Percentiles rank a stretch among this genome's conserved stretches.
These are phyloP conservation scores for Nicotiana otophora DNA, from an alignment of 257 asterid species.

Conservation along the genomic window DNA sequence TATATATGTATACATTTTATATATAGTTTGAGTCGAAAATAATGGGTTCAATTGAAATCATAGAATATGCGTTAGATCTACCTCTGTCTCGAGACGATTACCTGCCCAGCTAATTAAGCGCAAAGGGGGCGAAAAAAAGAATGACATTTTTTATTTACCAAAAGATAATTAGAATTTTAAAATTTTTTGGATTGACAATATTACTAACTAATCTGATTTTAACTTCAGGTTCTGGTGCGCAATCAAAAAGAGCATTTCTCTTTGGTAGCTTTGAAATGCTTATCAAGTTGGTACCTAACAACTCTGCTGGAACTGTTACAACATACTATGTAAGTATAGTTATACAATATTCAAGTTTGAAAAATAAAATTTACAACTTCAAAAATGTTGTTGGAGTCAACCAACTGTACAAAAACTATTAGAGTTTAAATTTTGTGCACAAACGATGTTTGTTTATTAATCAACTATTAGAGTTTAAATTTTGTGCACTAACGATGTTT, in stretches of 20 bases:
- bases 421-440: too few relatives aligned
- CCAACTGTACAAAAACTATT: not conserved
- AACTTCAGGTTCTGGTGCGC: conserved; percentile 54
- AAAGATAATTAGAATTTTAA: not conserved
- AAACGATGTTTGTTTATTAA: not conserved
- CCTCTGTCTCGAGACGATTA: too few relatives aligned
- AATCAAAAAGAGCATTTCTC: conserved; percentile 47
- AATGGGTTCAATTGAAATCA: too few relatives aligned
- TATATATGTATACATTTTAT: too few relatives aligned
- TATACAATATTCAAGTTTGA: not conserved
- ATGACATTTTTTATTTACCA: too few relatives aligned
- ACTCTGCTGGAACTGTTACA: conserved; percentile 81
- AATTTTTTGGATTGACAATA: not conserved
- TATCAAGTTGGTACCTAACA: conserved; percentile 56
- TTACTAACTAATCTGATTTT: not conserved
- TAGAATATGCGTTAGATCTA: not conserved
- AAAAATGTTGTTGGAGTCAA: too few relatives aligned
- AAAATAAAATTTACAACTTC: too few relatives aligned
- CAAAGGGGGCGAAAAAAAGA: too few relatives aligned
- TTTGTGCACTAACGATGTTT: not conserved
- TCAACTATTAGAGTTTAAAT: not conserved
- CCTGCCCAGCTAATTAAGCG: too few relatives aligned
- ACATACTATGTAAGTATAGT: conserved; percentile 49
- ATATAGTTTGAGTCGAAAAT: too few relatives aligned
- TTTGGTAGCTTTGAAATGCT: conserved; percentile 71